These are phyloP conservation scores for Pythium diclinum DNA, from an alignment of 352 stramenopile species.

Conservation along the genomic window DNA sequence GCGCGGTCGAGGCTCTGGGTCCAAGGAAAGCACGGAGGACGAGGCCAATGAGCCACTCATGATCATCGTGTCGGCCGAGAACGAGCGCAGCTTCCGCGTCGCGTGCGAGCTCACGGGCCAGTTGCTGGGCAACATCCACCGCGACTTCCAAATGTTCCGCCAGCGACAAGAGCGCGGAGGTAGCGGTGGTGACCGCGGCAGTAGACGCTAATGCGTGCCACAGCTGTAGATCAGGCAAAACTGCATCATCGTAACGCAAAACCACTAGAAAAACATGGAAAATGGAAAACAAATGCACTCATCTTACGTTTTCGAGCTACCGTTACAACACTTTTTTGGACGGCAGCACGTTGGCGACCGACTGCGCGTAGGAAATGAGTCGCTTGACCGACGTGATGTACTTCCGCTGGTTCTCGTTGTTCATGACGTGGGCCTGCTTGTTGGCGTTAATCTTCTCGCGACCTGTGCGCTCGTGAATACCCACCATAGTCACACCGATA, in stretches of 20 bases:
- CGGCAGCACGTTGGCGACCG: slow-evolving; percentile 71
- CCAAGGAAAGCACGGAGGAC: slow-evolving; percentile 67
- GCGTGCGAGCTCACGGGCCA: slow-evolving; percentile 66
- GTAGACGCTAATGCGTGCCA: not conserved
- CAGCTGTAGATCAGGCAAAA: not conserved
- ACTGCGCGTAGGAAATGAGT: slow-evolving; percentile 97
- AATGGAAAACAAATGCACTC: not conserved
- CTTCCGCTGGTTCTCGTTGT: slow-evolving; percentile 98
- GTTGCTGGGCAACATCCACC: slow-evolving; percentile 67
- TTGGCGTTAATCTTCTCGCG: slow-evolving; percentile 95
- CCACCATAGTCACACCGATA: slow-evolving; percentile 99
- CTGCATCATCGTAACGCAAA: not conserved
- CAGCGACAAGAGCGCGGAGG: slow-evolving; percentile 36
- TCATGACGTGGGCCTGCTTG: slow-evolving; percentile 99
- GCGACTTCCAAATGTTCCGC: slow-evolving; percentile 71
- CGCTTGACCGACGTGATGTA: slow-evolving; percentile 98
- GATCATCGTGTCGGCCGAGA: slow-evolving; percentile 82
- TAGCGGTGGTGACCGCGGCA: slow-evolving; percentile 16
- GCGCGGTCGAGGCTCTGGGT: slow-evolving; percentile 74
- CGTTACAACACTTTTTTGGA: slow-evolving; percentile 85
- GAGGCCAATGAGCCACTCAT: slow-evolving; percentile 78
- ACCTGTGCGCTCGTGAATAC: slow-evolving; percentile 96
- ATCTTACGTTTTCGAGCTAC: not conserved
- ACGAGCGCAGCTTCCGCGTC: slow-evolving; percentile 80
- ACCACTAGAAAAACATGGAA: not conserved